phyloP scores from a whole-genome alignment of 495 filamentous ascomycete genomes.

The Hypoxylon lenormandii region DNA sequence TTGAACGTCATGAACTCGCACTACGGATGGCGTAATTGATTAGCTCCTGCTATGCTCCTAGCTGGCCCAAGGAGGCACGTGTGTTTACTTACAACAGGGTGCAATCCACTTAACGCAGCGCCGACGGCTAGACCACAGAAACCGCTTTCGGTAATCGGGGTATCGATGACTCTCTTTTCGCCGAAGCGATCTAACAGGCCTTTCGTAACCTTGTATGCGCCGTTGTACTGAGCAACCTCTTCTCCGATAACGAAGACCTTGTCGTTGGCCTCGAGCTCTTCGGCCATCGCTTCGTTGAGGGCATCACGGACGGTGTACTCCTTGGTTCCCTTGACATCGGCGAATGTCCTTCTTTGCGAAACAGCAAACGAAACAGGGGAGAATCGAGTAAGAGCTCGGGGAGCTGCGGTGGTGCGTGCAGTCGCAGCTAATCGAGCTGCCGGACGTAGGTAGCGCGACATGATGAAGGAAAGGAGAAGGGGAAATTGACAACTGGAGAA shows the following conservation, averaged over 20 bases:
- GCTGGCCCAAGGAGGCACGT: background rate
- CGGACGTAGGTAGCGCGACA: conserved; percentile 84
- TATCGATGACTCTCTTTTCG: conserved; percentile 97
- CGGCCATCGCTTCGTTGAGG: conserved; percentile 94
- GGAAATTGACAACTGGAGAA: conserved; percentile 39
- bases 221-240: conserved; percentile 99
- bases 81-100: conserved; percentile 81
- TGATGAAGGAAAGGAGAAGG: conserved; percentile 43
- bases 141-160: conserved; percentile 95
- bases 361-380: conserved; percentile 54
- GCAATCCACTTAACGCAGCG: conserved; percentile 90
- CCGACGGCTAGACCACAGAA: conserved; percentile 93
- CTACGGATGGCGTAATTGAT: conserved; percentile 57
- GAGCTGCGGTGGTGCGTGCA: conserved; percentile 64
- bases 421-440: conserved; percentile 79
- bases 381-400: conserved; percentile 60
- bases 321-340: conserved; percentile 73
- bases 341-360: conserved; percentile 65
- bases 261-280: conserved; percentile 91
- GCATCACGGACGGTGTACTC: conserved; percentile 97
- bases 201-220: conserved; percentile 99
- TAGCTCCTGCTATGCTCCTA: conserved; percentile 21
- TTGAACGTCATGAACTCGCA: conserved; percentile 99
- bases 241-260: conserved; percentile 97
- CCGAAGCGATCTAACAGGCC: conserved; percentile 96